Evolutionary conservation across 352 stramenopile genomes (phyloP), one percentile per base, ranked within the genome.

Genomic region (Phytophthora lateralis): DNA sequence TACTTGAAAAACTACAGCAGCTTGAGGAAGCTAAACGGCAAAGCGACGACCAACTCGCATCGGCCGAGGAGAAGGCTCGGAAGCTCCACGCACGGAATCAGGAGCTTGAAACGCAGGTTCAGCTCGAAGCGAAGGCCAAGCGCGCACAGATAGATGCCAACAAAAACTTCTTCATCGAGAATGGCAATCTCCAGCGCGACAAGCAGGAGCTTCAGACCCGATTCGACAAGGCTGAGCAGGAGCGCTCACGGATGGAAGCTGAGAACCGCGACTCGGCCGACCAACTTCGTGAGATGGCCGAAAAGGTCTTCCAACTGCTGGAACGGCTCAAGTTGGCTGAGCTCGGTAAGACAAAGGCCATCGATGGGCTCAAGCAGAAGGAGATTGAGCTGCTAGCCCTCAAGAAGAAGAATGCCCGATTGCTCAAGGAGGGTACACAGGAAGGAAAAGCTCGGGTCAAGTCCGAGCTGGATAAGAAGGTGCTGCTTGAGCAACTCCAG

Each of bases 301-400:
- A 99, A 67, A 99, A 98, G 66, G 68, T 97, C 24, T 99, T 99
- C 66, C 93, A 98, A 69, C 69, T 99, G 35, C 79, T 99, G 9
- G 96, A 99, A 66, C 74, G 96, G 0, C 84, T 99, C 24, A 99
- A 98, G 66, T 73, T 98, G 32, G 92, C 96, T 5, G 96, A 99
- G 60, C 62, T 98, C 7, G 93, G 93, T 17, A 99, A 99, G 65
- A 98, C 90, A 34, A 98, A 98, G 60, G 94, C 94, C 4, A 95
- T 98, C 47, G 95, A 99, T 52, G 90, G 78, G 7, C 71, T 98
- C 10, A 94, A 96, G 55, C 89, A 95, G 48, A 98, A 98, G 60
- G 96, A 99, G 55, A 61, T 97, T n/a, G 95, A 99, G 73, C 63
- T 98, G 60, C 73, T 98, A 9, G 82, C 87, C 27, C 73, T 98